Evolutionary conservation across 2,329 filamentous ascomycete species (phyloP), one percentile per base, ranked within the genome.

Genomic region (Pestalotiopsis sp.): DNA sequence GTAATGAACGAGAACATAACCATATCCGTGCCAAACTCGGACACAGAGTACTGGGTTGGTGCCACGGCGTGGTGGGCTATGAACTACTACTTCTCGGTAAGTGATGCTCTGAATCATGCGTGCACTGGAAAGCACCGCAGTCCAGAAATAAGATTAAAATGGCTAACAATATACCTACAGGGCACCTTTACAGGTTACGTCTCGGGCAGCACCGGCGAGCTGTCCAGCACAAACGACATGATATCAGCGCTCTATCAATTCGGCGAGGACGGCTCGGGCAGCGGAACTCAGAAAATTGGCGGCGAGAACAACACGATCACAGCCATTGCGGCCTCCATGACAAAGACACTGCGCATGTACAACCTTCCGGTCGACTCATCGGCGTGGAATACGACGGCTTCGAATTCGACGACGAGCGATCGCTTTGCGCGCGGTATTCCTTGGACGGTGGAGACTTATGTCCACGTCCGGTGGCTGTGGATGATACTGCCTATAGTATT

Each of bases 281-380:
- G 27, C 23, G 69, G 69, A 39, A 39, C 59, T 14, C 67, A 64
- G 52, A 60, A 66, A 39, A 41, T 67, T 2, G 68, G 68, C n/a
- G 69, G 69, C 64, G 69, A 70, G 60, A 68, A 68, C 64, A 36
- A 68, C 49, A 70, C 69, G 2, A 61, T 70, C 14, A 64, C 69
- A 17, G 67, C 69, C 20, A 56, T 70, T 23, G 69, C 64, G n/a
- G 69, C 69, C 20, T 25, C 36, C 49, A 68, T 70, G 69, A 70
- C 69, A 2, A 66, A 65, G 52, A 49, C 64, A 17, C 38, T 70
- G 64, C 69, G 69, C 25, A 64, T 60, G 62, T 41, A 66, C 62
- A 38, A 20, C 20, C n/a, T 64, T n/a, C 38, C 61, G 9, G 9
- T n/a, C 36, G 25, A 49, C 20, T 41, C 39, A 13, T 64, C 61